Base-by-base conservation (phyloP, 2,329 filamentous ascomycete species). In the Raffaelea albimanens region DNA sequence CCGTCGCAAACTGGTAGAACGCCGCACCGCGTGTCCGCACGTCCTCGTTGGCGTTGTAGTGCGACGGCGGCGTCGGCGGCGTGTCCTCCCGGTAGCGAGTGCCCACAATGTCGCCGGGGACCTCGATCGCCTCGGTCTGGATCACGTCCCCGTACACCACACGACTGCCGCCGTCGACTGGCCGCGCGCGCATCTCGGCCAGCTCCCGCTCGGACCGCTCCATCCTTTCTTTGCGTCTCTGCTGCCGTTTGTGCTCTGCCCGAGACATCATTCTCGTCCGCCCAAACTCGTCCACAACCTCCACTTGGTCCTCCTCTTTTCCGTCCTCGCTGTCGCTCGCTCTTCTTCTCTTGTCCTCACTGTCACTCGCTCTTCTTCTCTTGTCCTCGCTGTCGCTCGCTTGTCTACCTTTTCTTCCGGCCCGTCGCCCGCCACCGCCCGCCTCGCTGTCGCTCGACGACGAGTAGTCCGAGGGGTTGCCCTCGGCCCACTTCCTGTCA, bases 241-340 rank as follows among this genome's bases (percentile, higher is more conserved):
- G 75, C 55, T 85, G 73, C 7, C 75, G 75, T 38, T 79, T 75
- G 16, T 78, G 81, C 52, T 93, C 79, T 4, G 80, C 76, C 43
- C 76, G 76, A 0, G 87, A 91, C 18, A 84, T 86, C 40, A 70
- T 79, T 3, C 90, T 73, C 14, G 82, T 76, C n/a, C 93, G 83
- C 2, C 93, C 93, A 60, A 94, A 95, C 59, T 97, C 93, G 63
- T 98, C 93, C 45, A 84, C 76, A 61, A 87, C 94, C 55, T 96
- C 90, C 5, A 97, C 70, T n/a, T 86, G 64, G 46, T 89, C 83
- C 20, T 42, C 18, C 10, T 22, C 73, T 70, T 97, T 91, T 46
- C 84, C 77, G 62, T 87, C 94, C 55, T 95, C 88, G 19, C 85
- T 63, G 46, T 88, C 83, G 23, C 73, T 70, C 65, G 41, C 25